Evolutionary conservation across 495 filamentous ascomycete genomes (phyloP), one percentile per base, ranked within the genome.

Genomic region (Sordaria brevicollis): DNA sequence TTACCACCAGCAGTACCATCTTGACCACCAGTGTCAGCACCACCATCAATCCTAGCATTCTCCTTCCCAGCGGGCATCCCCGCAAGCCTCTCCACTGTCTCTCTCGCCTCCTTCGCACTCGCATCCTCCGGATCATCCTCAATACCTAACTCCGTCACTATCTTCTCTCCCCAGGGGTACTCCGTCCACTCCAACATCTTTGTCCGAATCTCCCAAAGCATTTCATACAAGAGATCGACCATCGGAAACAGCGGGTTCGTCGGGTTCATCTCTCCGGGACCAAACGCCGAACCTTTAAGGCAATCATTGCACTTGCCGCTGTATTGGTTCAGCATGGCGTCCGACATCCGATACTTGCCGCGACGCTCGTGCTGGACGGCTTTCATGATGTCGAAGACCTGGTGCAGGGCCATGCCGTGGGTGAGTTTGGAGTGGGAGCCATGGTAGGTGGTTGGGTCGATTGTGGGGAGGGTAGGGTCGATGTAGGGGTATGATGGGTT

Each of bases 221-320:
- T 39, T 13, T 70, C 62, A 21, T 35, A 54, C 17, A 72, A 25
- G 1, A 72, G 57, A 13, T 72, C 71, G 5, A 70, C 67, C 11
- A 72, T n/a, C 13, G 68, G 71, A 15, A 72, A 72, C 15, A 72
- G n/a, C 62, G 17, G 19, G 68, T 68, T 72, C 10, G 71, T 72
- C n/a, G 49, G 49, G 7, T 62, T 62, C 1, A 31, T 5, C 5
- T 62, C 49, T 21, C 49, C 49, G 11, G 49, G 49, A 1, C 25
- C 49, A 0, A 33, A 62, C 49, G 70, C 15, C 33, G 67, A 13
- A n/a, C 19, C 37, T 39, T 70, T 68, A 17, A 38, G 11, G 39
- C 71, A 72, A 29, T 67, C 38, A 34, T 39, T 38, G 65, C 71
- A 72, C 0, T 43, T 67, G 5, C 57, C 68, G 38, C 25, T 25